Evolutionary conservation across 2,329 filamentous ascomycete species (phyloP), one percentile per base, ranked within the genome.

Genomic region (Harringtonia lauricola): DNA sequence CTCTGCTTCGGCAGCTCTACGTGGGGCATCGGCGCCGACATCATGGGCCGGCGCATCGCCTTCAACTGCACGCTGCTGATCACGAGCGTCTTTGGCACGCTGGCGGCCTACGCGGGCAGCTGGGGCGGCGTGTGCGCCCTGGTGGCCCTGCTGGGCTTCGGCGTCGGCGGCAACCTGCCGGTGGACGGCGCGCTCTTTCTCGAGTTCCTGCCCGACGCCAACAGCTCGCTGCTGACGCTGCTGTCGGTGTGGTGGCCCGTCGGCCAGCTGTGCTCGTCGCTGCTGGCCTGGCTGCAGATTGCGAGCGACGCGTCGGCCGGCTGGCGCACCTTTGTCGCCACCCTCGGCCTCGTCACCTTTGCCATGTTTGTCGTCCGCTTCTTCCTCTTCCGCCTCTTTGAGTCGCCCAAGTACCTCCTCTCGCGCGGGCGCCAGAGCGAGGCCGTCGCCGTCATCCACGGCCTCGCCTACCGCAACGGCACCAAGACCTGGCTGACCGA

Each of bases 221-320:
- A 78, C n/a, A 79, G 78, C 49, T 77, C 79, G 28, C 71, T 92
- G 14, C 66, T 92, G 26, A 92, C 86, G 0, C 68, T 90, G 39
- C 68, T 94, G n/a, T 87, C 83, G 8, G 75, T 88, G 8, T 92
- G 85, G 82, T 94, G 87, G 86, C 84, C 86, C 0, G 64, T 94
- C 17, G 87, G 86, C 7, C 85, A 92, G 56, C 69, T 94, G 8
- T 72, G 82, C 44, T 79, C 83, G 2, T 82, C 79, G 3, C 62
- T 84, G 6, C 68, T 86, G 39, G 85, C 82, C 8, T 90, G 84
- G 86, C 82, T 71, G 37, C 86, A 81, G 52, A 81, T 92, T 44
- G 76, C 81, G 24, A 22, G 18, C 35, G 17, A 13, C 34, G 68
- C 70, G 5, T 70, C 83, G 37, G 72, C 83, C 63, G 86, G 85